Conservation (phyloP, 768 basidiomycete species). For the Mycena galericulata region DNA sequence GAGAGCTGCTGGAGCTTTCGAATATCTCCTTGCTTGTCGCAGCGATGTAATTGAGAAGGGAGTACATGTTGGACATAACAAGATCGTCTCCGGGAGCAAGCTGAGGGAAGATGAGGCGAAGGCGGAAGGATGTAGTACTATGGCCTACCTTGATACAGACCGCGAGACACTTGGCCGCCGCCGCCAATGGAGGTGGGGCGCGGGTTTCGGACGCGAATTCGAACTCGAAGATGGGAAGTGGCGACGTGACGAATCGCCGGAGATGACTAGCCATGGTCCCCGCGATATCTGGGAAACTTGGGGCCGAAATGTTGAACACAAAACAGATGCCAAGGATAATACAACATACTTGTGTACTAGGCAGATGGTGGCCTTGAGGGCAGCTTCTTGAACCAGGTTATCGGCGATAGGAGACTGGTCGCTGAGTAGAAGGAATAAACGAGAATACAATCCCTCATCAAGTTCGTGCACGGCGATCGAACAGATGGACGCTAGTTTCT, state of each 20-base stretch:
- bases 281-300: conserved; percentile 86
- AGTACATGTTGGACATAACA: conserved; percentile 96
- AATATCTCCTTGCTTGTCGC: conserved; percentile 83
- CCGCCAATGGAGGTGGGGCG: conserved; percentile 81
- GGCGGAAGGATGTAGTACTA: background rate
- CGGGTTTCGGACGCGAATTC: conserved; percentile 81
- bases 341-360: conserved; percentile 84
- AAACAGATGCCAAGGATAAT: too few species aligned
- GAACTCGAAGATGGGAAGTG: conserved; percentile 89
- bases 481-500: conserved; percentile 91
- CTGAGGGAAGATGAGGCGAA: conserved; percentile 50
- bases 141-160: conserved; percentile 83
- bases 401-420: conserved; percentile 86
- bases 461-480: conserved; percentile 77
- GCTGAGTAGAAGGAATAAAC: conserved; percentile 81
- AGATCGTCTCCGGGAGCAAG: conserved; percentile 89
- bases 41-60: conserved; percentile 91
- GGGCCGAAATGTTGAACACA: background rate
- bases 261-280: conserved; percentile 80
- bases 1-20: conserved; percentile 60
- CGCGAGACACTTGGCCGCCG: conserved; percentile 91
- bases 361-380: conserved; percentile 86
- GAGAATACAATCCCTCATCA: conserved; percentile 75
- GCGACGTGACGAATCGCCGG: conserved; percentile 89
- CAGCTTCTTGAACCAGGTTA: conserved; percentile 89